Evolutionary conservation across 805 yeast genomes (phyloP).

Genomic region (Suhomyces sp.): DNA sequence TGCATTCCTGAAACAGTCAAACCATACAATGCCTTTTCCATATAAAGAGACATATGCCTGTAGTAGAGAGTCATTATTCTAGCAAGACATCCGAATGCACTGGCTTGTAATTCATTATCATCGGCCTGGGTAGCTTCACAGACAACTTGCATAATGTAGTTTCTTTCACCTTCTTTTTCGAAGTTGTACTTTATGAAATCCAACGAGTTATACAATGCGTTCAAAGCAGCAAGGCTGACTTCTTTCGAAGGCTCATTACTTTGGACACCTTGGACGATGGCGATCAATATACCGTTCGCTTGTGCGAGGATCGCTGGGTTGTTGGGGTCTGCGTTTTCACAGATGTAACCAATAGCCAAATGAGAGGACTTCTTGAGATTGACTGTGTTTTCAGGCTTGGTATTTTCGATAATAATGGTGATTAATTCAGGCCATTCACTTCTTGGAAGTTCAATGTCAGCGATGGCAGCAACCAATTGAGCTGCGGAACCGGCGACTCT

Average conservation of each 20-base stretch:
- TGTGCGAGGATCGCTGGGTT: constrained; percentile 77
- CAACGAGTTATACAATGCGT: constrained; percentile 86
- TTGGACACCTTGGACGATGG: constrained; percentile 96
- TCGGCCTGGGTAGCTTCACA: constrained; percentile 97
- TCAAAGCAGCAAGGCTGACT: constrained; percentile 87
- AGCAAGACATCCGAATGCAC: constrained; percentile 94
- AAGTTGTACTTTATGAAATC: constrained; percentile 87
- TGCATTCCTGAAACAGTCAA: constrained; percentile 92
- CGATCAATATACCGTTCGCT: constrained; percentile 88
- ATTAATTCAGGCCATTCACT: constrained; percentile 88
- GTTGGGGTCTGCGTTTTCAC: constrained; percentile 88
- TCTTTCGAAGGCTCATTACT: constrained; percentile 67
- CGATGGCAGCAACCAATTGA: constrained; percentile 93
- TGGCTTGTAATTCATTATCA: constrained; percentile 79
- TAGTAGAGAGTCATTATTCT: constrained; percentile 89
- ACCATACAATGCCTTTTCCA: constrained; percentile 94
- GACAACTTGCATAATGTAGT: constrained; percentile 96
- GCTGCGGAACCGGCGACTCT: constrained; percentile 88
- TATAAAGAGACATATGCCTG: constrained; percentile 85
- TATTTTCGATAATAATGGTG: constrained; percentile 79
- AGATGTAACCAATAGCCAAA: constrained; percentile 89
- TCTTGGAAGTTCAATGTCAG: constrained; percentile 90
- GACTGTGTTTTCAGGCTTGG: constrained; percentile 73
- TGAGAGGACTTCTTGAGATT: constrained; percentile 84
- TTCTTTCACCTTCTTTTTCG: constrained; percentile 91